These are phyloP conservation scores for Geopyxis carbonaria DNA, from an alignment of 495 filamentous ascomycete species.

Conservation along the genomic window DNA sequence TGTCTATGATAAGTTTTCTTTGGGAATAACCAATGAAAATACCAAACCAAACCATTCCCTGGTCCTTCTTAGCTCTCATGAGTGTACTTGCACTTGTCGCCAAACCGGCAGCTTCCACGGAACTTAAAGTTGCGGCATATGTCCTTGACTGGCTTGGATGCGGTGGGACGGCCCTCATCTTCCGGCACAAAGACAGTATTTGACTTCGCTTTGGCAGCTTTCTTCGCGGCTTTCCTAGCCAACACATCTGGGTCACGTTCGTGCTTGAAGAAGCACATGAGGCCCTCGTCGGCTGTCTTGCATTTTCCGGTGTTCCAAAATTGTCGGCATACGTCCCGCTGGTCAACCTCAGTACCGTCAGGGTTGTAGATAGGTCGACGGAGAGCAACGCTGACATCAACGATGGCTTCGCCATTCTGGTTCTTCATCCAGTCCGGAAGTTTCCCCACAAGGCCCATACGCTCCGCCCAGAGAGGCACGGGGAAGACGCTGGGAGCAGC, in stretches of 20 bases:
- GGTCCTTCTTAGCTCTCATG: too few relatives aligned
- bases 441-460: constrained; percentile 1
- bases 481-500: neutral
- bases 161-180: neutral
- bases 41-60: too few relatives aligned
- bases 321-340: too few relatives aligned
- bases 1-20: too few relatives aligned
- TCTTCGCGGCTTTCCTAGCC: too few relatives aligned
- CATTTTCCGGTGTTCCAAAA: neutral
- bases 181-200: too few relatives aligned
- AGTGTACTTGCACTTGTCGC: constrained; percentile 2
- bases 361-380: neutral
- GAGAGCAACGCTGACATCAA: neutral
- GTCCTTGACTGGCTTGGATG: neutral
- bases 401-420: neutral
- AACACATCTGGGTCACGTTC: too few relatives aligned
- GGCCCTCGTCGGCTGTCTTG: neutral
- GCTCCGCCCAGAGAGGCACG: constrained; percentile 3
- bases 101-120: neutral
- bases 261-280: neutral
- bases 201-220: too few relatives aligned
- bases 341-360: neutral
- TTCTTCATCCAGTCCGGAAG: constrained; percentile 2
- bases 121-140: neutral
- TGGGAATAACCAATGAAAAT: too few relatives aligned